These are phyloP conservation scores for Rhynchosporium secalis DNA, from an alignment of 2,329 filamentous ascomycete genomes.

Conservation along the genomic window DNA sequence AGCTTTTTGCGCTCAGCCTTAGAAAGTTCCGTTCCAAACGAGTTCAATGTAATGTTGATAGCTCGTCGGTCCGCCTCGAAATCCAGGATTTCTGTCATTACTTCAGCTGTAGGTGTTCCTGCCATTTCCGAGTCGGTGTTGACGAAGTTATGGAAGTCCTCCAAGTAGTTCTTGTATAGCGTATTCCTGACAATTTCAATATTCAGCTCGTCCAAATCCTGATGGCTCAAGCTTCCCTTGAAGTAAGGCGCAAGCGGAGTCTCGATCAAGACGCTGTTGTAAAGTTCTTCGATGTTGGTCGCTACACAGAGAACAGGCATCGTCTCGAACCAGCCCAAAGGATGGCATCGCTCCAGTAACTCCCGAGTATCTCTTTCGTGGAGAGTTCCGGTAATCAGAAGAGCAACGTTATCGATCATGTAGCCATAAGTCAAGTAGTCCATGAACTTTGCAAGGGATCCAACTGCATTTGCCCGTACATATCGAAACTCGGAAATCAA, in stretches of 20 bases:
- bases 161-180: conserved; percentile 98
- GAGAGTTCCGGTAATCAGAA: conserved; percentile 95
- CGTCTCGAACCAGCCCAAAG: conserved; percentile 97
- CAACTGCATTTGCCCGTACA: conserved; percentile 88
- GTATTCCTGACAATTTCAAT: conserved; percentile 99
- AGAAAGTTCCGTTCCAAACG: conserved; percentile 91
- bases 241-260: conserved; percentile 95
- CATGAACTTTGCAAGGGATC: conserved; percentile 91
- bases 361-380: conserved; percentile 97
- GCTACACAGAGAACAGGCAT: conserved; percentile 97
- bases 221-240: conserved; percentile 93
- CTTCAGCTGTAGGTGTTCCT: conserved; percentile 84
- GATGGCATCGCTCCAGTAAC: conserved; percentile 92
- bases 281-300: conserved; percentile 97
- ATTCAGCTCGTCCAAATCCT: conserved; percentile 97
- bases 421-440: conserved; percentile 98
- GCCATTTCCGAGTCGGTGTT: conserved; percentile 84
- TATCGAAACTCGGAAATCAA: conserved; percentile 97
- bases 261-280: conserved; percentile 97
- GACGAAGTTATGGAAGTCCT: conserved; percentile 95
- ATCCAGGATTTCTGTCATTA: conserved; percentile 94
- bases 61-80: conserved; percentile 95
- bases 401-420: conserved; percentile 99
- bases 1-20: conserved; percentile 95
- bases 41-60: conserved; percentile 99